phyloP scores from a whole-genome alignment of 257 asterid genomes.

The Catharanthus roseus region DNA sequence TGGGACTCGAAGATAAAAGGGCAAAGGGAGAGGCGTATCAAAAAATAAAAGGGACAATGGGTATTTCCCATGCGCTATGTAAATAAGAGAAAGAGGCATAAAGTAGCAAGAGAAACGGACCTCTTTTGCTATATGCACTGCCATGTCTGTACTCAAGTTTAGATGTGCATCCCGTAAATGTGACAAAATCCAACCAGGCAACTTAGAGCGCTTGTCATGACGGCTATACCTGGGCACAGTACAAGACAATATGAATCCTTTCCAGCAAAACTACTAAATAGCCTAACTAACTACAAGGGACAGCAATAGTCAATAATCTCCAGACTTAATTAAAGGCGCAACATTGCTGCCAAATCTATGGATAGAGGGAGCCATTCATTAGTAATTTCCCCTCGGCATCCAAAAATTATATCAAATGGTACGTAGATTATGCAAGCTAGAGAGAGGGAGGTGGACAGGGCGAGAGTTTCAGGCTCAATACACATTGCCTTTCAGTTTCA shows the following conservation, averaged over 20 bases:
- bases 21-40: not conserved
- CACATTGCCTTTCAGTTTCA: not conserved
- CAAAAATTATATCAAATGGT: too few relatives aligned
- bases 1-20: too few relatives aligned
- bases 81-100: not conserved
- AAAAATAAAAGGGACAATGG: not conserved
- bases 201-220: conserved; percentile 90
- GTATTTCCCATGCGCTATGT: not conserved
- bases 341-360: not conserved
- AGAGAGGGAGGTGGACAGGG: not conserved
- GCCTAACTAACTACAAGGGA: not conserved
- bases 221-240: conserved; percentile 69
- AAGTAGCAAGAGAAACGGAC: conserved; percentile 25
- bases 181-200: conserved; percentile 96
- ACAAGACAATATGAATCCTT: conserved; percentile 10
- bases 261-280: not conserved
- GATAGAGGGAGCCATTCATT: not conserved
- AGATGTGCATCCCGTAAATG: conserved; percentile 94
- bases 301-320: not conserved
- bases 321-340: not conserved
- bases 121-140: conserved; percentile 95
- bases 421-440: not conserved
- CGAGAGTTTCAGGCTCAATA: not conserved
- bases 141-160: conserved; percentile 97
- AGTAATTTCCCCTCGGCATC: not conserved